A percentile compares a stretch with the other conserved stretches of the same genome.
phyloP scores from a whole-genome alignment of 139 green algal genomes.

The Spirogloea muscicola region DNA sequence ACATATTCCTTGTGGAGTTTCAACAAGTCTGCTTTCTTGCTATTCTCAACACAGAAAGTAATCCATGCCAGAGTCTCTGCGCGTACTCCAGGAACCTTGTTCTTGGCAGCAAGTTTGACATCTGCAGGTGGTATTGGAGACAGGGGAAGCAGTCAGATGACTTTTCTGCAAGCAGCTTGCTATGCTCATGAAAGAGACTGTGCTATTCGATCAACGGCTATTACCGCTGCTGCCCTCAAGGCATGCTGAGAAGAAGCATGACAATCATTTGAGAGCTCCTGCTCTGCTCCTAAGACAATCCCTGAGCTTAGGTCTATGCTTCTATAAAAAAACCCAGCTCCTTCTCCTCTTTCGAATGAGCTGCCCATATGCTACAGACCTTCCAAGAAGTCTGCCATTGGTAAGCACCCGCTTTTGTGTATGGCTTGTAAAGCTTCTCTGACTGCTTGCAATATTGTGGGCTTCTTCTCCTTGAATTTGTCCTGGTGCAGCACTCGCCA shows the following conservation, averaged over 20 bases:
- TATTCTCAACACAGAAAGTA: constrained; percentile 35
- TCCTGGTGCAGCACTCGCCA: constrained; percentile 17
- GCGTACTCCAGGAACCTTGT: constrained; percentile 47
- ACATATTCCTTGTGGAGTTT: constrained; percentile 40
- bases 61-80: constrained; percentile 35
- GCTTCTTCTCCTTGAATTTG: constrained; percentile 53
- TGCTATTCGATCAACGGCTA: background rate
- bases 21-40: constrained; percentile 21
- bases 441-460: constrained; percentile 17
- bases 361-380: too few relatives aligned
- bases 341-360: too few relatives aligned
- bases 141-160: too few relatives aligned
- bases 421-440: constrained; percentile 25
- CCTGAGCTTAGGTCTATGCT: too few relatives aligned
- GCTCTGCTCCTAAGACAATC: too few relatives aligned
- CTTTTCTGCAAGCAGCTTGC: background rate
- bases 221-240: background rate
- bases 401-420: constrained; percentile 24
- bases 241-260: too few relatives aligned
- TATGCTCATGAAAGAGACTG: background rate
- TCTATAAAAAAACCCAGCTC: too few relatives aligned
- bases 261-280: too few relatives aligned
- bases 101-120: constrained; percentile 24
- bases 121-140: constrained; percentile 33
- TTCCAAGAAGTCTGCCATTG: constrained; percentile 28